phyloP scores from a whole-genome alignment of 257 asterid genomes.

The Nicotiana otophora region DNA sequence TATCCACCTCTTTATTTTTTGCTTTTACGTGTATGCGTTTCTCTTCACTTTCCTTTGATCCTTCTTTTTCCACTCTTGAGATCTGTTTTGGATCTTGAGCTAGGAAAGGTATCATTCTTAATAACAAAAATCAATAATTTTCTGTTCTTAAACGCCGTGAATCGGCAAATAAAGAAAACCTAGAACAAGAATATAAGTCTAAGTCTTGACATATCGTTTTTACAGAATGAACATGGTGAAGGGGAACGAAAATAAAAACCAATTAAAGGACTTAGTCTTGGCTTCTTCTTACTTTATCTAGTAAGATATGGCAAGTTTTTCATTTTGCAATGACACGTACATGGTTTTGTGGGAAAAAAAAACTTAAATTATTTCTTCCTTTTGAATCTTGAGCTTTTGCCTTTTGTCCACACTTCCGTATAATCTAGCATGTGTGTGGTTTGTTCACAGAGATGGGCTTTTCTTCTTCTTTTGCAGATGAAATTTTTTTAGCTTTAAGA shows the following conservation, averaged over 20 bases:
- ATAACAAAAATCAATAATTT: background rate
- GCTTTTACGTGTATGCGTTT: background rate
- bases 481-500: background rate
- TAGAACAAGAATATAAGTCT: background rate
- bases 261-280: background rate
- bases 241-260: background rate
- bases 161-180: background rate
- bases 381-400: background rate
- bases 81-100: background rate
- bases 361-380: background rate
- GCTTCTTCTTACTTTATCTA: background rate
- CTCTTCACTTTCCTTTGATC: background rate
- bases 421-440: slow-evolving; percentile 6
- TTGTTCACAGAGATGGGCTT: slow-evolving; percentile 1
- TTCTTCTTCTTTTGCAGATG: background rate
- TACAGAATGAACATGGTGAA: background rate
- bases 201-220: background rate
- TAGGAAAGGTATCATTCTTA: background rate
- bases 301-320: too few species aligned
- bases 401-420: slow-evolving; percentile 4
- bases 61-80: background rate
- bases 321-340: background rate
- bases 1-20: background rate
- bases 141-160: background rate
- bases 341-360: background rate